phyloP scores from a whole-genome alignment of 371 early-diverging fungal species.

The Chytridium lagenaria region DNA sequence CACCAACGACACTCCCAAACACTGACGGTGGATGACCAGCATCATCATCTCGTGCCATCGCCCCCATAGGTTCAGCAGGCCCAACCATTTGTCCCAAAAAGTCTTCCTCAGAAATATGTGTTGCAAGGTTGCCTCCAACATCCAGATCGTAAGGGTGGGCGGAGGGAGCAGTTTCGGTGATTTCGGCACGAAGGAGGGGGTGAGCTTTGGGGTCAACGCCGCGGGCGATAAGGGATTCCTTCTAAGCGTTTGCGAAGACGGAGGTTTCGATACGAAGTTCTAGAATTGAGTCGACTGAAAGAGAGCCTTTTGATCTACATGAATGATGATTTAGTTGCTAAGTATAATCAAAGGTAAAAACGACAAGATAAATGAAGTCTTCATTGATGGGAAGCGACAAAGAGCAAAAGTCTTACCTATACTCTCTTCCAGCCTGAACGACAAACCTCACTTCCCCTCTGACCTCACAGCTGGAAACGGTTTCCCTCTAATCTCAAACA shows the following conservation, averaged over 20 bases:
- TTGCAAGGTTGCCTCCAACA: conserved; percentile 11
- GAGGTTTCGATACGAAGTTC: conserved; percentile 45
- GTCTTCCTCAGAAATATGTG: neutral
- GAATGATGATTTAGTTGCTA: too few species aligned
- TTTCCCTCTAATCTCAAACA: conserved; percentile 39
- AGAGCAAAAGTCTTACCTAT: too few species aligned
- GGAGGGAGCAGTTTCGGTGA: conserved; percentile 14
- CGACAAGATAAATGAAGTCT: too few species aligned
- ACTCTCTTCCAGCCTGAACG: conserved; percentile 36
- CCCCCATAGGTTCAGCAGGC: neutral
- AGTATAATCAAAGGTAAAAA: too few species aligned
- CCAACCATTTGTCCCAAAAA: too few species aligned
- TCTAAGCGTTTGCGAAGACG: conserved; percentile 33
- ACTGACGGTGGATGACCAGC: too few species aligned
- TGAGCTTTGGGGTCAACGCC: conserved; percentile 40
- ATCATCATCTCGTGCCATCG: neutral
- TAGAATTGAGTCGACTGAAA: conserved; percentile 40
- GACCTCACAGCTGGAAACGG: conserved; percentile 18
- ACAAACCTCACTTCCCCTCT: conserved; percentile 16
- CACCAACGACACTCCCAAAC: neutral
- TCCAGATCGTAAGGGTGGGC: conserved; percentile 20
- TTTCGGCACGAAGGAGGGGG: conserved; percentile 30
- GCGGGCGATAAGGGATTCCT: conserved; percentile 24
- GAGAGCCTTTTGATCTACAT: conserved; percentile 18
- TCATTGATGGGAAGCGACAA: too few species aligned